Evolutionary conservation across 192 early-diverging fungal species (phyloP), one percentile per base, ranked within the genome.

Genomic region (Entomortierella beljakovae): DNA sequence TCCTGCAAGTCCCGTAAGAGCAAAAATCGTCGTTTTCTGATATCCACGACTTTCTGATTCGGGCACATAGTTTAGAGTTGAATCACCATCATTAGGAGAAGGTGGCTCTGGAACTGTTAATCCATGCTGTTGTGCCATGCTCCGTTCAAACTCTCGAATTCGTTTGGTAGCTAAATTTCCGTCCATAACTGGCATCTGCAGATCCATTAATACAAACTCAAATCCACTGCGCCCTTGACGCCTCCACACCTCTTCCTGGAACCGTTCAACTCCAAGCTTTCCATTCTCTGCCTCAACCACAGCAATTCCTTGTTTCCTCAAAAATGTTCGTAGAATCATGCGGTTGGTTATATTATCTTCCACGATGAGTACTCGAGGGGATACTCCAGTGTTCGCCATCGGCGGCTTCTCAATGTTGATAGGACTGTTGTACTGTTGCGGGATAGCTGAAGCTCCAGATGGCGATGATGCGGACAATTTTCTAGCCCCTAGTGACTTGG

Each of bases 141-240:
- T 64, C 22, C 51, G 38, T 35, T 83, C 82, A 56, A 80, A 59
- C 49, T 74, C 70, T 20, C 82, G 70, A 16, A 83, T 83, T 35
- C 67, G 64, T 20, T 70, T 61, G 1, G 76, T 83, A 31, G 82
- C 82, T 48, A 69, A n/a, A 33, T 83, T 73, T 3, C 82, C 82
- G 28, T 83, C 71, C 82, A 83, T 83, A 6, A 83, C 71, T 0
- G 82, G 82, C 82, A 83, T 83, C 65, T 83, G 75, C 13, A 83
- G 52, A 49, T 83, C 82, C 82, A 83, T 83, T 51, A 83, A 52
- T 13, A 83, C 67, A 35, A 80, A 52, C 13, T 83, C 76, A 46
- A 73, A 83, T 11, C 68, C 62, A 16, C n/a, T 37, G 9, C 49
- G 55, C 1, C 69, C 69, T 18, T 51, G 28, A 2, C 68, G 54